Conservation (phyloP, 805 yeast genomes). For the Zygotorulaspora chibaensis region DNA sequence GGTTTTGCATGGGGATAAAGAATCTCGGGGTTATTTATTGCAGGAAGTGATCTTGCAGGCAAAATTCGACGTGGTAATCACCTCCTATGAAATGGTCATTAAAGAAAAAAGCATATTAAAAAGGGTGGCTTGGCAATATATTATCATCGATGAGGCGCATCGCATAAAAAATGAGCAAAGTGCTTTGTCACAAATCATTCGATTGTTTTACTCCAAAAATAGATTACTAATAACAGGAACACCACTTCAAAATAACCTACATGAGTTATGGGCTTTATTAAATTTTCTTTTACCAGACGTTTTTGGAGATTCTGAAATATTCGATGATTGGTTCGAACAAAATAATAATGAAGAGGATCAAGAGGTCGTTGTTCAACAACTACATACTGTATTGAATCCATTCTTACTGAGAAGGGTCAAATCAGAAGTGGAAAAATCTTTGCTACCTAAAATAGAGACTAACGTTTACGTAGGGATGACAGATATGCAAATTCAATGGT, state of each 20-base stretch:
- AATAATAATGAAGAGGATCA: conserved; percentile 51
- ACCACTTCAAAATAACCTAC: conserved; percentile 89
- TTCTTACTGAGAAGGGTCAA: conserved; percentile 85
- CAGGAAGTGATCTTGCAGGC: conserved; percentile 58
- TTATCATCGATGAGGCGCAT: conserved; percentile 94
- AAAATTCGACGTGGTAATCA: conserved; percentile 82
- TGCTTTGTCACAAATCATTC: conserved; percentile 84
- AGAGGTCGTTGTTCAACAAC: conserved; percentile 79
- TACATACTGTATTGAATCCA: conserved; percentile 85
- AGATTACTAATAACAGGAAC: conserved; percentile 91
- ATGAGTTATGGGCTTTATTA: conserved; percentile 92
- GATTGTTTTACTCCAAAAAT: conserved; percentile 80
- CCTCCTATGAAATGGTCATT: conserved; percentile 91
- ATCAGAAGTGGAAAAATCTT: conserved; percentile 86
- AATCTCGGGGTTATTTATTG: conserved; percentile 61
- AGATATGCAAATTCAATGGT: conserved; percentile 92
- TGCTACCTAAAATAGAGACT: conserved; percentile 85
- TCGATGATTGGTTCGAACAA: conserved; percentile 81
- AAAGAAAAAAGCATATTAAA: conserved; percentile 79
- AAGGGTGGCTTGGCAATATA: conserved; percentile 88
- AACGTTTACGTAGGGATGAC: conserved; percentile 93
- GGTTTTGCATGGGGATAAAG: conserved; percentile 87
- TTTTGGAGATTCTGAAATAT: conserved; percentile 83
- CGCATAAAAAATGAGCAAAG: conserved; percentile 94
- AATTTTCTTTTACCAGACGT: conserved; percentile 92